These are phyloP conservation scores for Tolypocladium inflatum DNA, from an alignment of 2,329 filamentous ascomycete species.

Conservation along the genomic window DNA sequence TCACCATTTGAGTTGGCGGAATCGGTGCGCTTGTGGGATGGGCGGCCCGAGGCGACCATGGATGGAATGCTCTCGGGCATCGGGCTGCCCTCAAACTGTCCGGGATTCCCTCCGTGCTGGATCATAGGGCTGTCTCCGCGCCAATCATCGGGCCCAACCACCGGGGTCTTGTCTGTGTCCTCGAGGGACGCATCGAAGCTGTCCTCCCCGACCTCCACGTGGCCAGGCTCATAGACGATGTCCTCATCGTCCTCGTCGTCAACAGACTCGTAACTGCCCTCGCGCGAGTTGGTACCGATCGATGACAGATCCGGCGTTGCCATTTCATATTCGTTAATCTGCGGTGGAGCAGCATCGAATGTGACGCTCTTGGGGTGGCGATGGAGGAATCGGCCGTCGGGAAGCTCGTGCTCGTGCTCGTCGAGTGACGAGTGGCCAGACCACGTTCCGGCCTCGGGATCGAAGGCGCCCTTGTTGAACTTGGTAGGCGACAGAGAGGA, in stretches of 20 bases:
- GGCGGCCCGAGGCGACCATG: slow-evolving; percentile 35
- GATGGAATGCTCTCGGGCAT: slow-evolving; percentile 44
- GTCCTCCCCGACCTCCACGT: slow-evolving; percentile 50
- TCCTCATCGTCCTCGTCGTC: slow-evolving; percentile 65
- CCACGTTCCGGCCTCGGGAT: slow-evolving; percentile 59
- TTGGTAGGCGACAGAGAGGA: slow-evolving; percentile 69
- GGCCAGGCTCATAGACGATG: slow-evolving; percentile 42
- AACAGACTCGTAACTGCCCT: slow-evolving; percentile 85
- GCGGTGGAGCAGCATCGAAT: slow-evolving; percentile 86
- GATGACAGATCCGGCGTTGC: slow-evolving; percentile 94
- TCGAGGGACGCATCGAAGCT: slow-evolving; percentile 95
- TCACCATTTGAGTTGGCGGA: slow-evolving; percentile 73
- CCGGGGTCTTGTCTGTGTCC: slow-evolving; percentile 93
- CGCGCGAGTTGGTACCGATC: slow-evolving; percentile 77
- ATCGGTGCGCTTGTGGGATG: slow-evolving; percentile 54
- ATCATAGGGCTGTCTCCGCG: slow-evolving; percentile 54
- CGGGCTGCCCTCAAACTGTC: slow-evolving; percentile 57
- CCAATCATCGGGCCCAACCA: slow-evolving; percentile 97
- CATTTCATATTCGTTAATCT: slow-evolving; percentile 98
- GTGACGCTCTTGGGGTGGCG: slow-evolving; percentile 95
- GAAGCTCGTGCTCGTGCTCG: slow-evolving; percentile 47
- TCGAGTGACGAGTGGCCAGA: slow-evolving; percentile 53
- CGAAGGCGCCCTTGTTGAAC: slow-evolving; percentile 60
- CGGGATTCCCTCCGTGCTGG: slow-evolving; percentile 12
- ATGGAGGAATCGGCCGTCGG: slow-evolving; percentile 59